These are phyloP conservation scores for Yarrowia hollandica DNA, from an alignment of 805 yeast genomes.

Conservation along the genomic window DNA sequence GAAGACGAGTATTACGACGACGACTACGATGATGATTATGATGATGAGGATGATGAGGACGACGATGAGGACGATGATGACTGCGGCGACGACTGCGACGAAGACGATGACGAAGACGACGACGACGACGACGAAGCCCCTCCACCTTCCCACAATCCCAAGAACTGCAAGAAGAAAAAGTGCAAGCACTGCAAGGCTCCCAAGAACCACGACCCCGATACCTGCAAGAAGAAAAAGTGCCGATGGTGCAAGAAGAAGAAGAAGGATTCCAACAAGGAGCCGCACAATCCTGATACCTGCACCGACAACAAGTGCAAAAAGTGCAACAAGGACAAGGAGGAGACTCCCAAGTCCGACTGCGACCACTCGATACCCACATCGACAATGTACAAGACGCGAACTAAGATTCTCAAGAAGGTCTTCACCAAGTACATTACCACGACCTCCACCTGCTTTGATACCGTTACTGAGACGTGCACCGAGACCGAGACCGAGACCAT, in stretches of 20 bases:
- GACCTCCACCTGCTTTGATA: neutral
- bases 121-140: neutral
- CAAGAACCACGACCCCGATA: conserved; percentile 13
- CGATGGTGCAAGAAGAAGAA: conserved; percentile 13
- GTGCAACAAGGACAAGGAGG: conserved; percentile 6
- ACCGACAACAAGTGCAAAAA: conserved; percentile 18
- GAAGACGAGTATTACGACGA: conserved; percentile 19
- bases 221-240: conserved; percentile 24
- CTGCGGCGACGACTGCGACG: neutral
- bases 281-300: conserved; percentile 3
- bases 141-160: conserved; percentile 8
- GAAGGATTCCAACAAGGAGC: neutral
- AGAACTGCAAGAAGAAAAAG: conserved; percentile 16
- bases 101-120: neutral
- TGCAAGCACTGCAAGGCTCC: conserved; percentile 18
- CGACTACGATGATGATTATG: conserved; percentile 5
- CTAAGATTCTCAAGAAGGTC: conserved; percentile 14
- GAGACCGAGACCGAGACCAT: conserved; percentile 1
- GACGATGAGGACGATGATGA: neutral
- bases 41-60: conserved; percentile 5
- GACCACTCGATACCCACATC: conserved; percentile 8
- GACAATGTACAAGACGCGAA: conserved; percentile 11
- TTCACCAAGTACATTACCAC: conserved; percentile 15
- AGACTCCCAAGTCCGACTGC: conserved; percentile 2
- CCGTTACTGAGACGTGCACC: neutral